Percentiles rank a stretch among this genome's conserved stretches.
phyloP scores from a whole-genome alignment of 2,329 filamentous ascomycete species.

The Zymoseptoria ardabiliae region DNA sequence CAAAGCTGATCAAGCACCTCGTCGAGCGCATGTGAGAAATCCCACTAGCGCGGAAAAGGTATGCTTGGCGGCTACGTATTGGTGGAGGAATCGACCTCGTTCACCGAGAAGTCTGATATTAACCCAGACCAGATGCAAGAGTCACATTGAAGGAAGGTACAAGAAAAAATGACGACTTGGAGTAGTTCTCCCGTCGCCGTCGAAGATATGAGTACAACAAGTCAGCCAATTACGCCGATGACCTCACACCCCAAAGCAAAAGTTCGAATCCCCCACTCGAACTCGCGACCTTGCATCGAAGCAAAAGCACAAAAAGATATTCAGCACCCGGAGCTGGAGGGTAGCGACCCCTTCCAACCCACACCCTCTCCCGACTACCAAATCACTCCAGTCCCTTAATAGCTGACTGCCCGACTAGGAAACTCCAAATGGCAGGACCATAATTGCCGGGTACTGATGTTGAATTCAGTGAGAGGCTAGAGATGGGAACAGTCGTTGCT shows the following conservation, averaged over 20 bases:
- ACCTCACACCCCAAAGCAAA: neutral
- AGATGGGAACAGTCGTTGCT: too few relatives aligned
- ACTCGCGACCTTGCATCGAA: neutral
- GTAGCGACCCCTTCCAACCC: neutral
- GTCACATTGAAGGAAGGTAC: neutral
- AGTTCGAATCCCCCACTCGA: neutral
- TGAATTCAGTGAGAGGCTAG: too few relatives aligned
- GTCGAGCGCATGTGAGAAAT: neutral
- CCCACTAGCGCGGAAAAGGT: neutral
- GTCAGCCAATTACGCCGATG: neutral
- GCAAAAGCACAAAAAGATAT: neutral
- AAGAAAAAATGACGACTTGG: neutral
- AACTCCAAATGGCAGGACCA: too few relatives aligned
- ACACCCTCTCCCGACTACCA: too few relatives aligned
- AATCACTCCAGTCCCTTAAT: too few relatives aligned
- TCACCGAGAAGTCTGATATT: neutral
- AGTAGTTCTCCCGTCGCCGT: neutral
- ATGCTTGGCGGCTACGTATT: neutral
- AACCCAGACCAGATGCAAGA: neutral
- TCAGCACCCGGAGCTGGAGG: neutral
- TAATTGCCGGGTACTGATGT: too few relatives aligned
- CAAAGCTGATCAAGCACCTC: neutral
- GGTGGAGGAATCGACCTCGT: neutral
- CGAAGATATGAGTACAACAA: neutral
- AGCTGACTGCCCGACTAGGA: too few relatives aligned